A percentile compares a stretch with the other conserved stretches of the same genome.
These are phyloP conservation scores for Venturiaceae sp. DNA, from an alignment of 2,329 filamentous ascomycete species.

Conservation along the genomic window DNA sequence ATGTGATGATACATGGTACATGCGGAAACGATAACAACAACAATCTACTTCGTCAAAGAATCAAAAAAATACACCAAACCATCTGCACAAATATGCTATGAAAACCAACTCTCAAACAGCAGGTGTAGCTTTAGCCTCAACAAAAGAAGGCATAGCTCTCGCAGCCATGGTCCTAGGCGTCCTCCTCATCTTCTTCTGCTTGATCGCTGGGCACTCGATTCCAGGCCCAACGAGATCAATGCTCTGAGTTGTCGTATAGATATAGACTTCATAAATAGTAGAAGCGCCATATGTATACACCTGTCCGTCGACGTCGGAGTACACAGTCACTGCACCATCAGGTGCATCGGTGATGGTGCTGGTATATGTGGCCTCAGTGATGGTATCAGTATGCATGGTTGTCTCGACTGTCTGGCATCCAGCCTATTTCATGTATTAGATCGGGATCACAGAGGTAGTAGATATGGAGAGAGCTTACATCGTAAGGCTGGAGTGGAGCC, in stretches of 20 bases:
- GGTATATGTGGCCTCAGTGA: neutral
- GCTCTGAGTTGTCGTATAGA: neutral
- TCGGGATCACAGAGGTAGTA: neutral
- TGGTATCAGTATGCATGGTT: neutral
- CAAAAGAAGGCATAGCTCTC: neutral
- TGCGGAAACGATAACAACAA: no score
- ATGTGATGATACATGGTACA: no score
- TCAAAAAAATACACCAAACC: no score
- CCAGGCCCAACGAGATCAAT: neutral
- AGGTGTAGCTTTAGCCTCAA: neutral
- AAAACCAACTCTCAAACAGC: no score
- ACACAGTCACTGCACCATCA: neutral
- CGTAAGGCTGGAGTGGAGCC: neutral
- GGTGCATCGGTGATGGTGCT: conserved; percentile 2
- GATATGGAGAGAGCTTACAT: neutral
- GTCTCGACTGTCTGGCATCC: neutral
- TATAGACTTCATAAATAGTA: neutral
- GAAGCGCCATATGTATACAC: neutral
- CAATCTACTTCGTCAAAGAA: no score
- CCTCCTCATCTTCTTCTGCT: neutral
- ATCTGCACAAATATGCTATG: no score
- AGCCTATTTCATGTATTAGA: neutral
- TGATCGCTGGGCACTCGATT: neutral
- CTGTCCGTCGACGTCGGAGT: neutral
- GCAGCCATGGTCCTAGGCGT: neutral